phyloP scores from a whole-genome alignment of 1,139 yeast species.

The Candida dubliniensis region DNA sequence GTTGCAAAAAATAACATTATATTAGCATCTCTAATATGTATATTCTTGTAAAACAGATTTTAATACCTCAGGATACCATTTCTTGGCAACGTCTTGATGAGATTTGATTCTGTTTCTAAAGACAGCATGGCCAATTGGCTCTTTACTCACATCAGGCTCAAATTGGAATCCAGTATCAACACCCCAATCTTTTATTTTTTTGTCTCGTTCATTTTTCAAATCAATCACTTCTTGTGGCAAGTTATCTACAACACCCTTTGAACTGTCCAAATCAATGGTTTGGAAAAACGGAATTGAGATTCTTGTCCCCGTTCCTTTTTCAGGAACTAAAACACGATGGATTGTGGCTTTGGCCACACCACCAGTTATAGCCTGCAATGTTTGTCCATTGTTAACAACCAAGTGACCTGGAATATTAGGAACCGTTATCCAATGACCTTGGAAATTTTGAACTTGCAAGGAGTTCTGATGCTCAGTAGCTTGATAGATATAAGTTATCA shows the following conservation, averaged over 20 bases:
- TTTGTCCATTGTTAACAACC: conserved; percentile 57
- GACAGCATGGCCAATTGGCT: conserved; percentile 59
- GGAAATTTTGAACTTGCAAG: conserved; percentile 61
- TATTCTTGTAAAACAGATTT: conserved; percentile 28
- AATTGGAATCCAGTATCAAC: conserved; percentile 54
- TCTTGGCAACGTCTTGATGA: conserved; percentile 65
- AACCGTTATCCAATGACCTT: conserved; percentile 63
- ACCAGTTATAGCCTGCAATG: conserved; percentile 52
- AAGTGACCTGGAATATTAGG: conserved; percentile 44
- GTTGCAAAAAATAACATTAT: neutral
- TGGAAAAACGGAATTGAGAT: conserved; percentile 57
- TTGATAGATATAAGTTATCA: conserved; percentile 61
- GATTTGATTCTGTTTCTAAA: conserved; percentile 63
- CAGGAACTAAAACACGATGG: conserved; percentile 60
- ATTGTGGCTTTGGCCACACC: conserved; percentile 67
- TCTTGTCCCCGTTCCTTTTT: conserved; percentile 52
- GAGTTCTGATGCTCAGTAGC: conserved; percentile 50
- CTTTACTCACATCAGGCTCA: conserved; percentile 41
- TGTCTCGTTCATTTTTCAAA: conserved; percentile 38
- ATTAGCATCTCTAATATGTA: conserved; percentile 2
- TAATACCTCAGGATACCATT: conserved; percentile 59
- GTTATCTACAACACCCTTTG: conserved; percentile 31
- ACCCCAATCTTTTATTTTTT: conserved; percentile 37
- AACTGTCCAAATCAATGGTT: conserved; percentile 49
- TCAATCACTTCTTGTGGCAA: conserved; percentile 34